Percentiles rank a stretch among this genome's conserved stretches.
Conservation (phyloP, 2,329 filamentous ascomycete genomes). For the Anthostomella pinea region DNA sequence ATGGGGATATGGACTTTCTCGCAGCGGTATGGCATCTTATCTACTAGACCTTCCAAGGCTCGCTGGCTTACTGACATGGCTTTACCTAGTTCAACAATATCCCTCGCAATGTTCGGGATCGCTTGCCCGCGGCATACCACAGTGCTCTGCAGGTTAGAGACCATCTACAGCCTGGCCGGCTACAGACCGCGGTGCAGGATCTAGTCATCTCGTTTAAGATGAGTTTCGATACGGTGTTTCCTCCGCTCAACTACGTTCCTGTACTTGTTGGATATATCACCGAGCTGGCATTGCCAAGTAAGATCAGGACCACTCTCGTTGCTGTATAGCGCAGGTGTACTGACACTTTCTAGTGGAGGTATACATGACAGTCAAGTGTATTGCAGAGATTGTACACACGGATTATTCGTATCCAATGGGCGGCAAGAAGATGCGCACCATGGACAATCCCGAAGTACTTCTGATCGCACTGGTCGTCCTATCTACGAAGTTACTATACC, state of each 20-base stretch:
- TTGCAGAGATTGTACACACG: conserved; percentile 51
- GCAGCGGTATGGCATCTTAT: conserved; percentile 52
- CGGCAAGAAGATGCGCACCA: conserved; percentile 41
- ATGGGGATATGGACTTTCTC: conserved; percentile 69
- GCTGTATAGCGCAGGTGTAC: no score
- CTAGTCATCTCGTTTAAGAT: conserved; percentile 61
- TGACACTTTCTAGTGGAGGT: conserved; percentile 56
- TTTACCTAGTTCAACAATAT: conserved; percentile 49
- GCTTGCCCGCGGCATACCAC: conserved; percentile 61
- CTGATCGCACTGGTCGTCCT: conserved; percentile 70
- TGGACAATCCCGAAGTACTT: conserved; percentile 71
- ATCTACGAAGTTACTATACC: conserved; percentile 75
- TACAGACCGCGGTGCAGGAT: conserved; percentile 64
- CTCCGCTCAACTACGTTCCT: conserved; percentile 67
- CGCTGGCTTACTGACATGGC: conserved; percentile 6
- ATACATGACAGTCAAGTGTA: conserved; percentile 55
- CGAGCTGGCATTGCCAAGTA: conserved; percentile 72
- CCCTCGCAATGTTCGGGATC: conserved; percentile 62
- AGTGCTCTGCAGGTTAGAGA: conserved; percentile 52
- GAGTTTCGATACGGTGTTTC: conserved; percentile 69
- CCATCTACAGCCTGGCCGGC: conserved; percentile 48
- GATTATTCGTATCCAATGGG: conserved; percentile 57
- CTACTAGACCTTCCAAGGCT: background rate
- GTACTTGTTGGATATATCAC: conserved; percentile 68
- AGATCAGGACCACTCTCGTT: no score